Conservation (phyloP, 2,329 filamentous ascomycete species). For the Claviceps humidiphila region DNA sequence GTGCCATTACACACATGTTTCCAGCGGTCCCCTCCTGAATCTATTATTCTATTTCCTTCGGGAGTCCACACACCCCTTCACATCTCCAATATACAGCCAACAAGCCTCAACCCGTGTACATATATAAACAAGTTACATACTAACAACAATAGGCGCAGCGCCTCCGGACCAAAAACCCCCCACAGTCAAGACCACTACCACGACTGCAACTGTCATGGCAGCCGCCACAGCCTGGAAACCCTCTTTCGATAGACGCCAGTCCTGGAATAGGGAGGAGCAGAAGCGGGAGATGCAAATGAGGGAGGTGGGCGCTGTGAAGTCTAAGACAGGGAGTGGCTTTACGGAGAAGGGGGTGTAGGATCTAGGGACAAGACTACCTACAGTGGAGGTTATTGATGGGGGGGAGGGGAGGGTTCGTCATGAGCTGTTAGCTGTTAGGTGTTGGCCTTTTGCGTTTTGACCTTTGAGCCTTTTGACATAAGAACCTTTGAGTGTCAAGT, state of each 20-base stretch:
- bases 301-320: slow-evolving; percentile 21
- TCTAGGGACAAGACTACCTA: background rate
- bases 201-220: slow-evolving; percentile 11
- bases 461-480: no score
- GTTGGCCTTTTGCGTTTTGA: background rate
- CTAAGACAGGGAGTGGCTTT: slow-evolving; percentile 25
- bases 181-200: slow-evolving; percentile 16
- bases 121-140: background rate
- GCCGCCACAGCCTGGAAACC: slow-evolving; percentile 33
- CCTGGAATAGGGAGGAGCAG: slow-evolving; percentile 40
- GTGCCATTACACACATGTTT: background rate
- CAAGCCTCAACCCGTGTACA: no score
- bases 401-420: no score
- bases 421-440: no score
- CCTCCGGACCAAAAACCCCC: background rate
- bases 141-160: background rate
- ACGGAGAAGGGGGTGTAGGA: slow-evolving; percentile 18
- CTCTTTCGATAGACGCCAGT: slow-evolving; percentile 30
- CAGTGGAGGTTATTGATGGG: no score
- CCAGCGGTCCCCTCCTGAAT: no score
- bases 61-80: no score
- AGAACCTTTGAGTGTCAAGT: no score
- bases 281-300: slow-evolving; percentile 39
- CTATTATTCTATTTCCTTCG: no score
- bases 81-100: no score